A percentile compares a stretch with the other conserved stretches of the same genome.
Conservation (phyloP, 345 rosid species). For the Corchorus capsularis region DNA sequence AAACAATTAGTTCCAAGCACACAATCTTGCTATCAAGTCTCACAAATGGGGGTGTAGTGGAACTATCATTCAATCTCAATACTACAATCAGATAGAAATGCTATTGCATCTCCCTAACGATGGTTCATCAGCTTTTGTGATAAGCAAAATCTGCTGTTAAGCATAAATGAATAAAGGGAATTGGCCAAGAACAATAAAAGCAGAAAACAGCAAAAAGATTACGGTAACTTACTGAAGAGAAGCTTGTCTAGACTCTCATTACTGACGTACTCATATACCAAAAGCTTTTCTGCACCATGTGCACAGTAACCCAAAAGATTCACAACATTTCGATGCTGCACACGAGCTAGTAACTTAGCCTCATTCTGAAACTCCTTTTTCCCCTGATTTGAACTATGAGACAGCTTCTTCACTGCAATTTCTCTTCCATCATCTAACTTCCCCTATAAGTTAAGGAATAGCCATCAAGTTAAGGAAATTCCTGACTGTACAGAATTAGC, state of each 20-base stretch:
- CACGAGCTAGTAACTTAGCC: slow-evolving; percentile 84
- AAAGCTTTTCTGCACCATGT: slow-evolving; percentile 78
- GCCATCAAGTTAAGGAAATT: slow-evolving; percentile 11
- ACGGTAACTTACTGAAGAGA: slow-evolving; percentile 77
- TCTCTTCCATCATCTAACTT: slow-evolving; percentile 85
- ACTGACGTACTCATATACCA: slow-evolving; percentile 82
- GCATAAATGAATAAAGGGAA: background rate
- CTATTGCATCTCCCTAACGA: background rate
- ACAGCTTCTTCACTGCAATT: slow-evolving; percentile 94
- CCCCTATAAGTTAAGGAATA: slow-evolving; percentile 54
- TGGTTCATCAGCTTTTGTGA: slow-evolving; percentile 4
- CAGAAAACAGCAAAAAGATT: background rate
- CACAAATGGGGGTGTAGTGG: background rate
- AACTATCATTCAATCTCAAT: background rate
- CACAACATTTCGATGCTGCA: slow-evolving; percentile 94
- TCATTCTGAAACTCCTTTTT: slow-evolving; percentile 83
- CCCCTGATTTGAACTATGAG: slow-evolving; percentile 80
- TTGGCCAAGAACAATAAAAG: background rate
- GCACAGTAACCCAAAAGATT: slow-evolving; percentile 86
- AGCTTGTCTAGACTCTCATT: slow-evolving; percentile 93
- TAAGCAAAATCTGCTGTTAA: slow-evolving; percentile 1
- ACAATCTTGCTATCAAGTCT: background rate
- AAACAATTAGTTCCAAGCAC: background rate
- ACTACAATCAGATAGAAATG: background rate
- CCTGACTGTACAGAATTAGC: slow-evolving; percentile 5